Base-by-base conservation (phyloP, 1,284 basidiomycete genomes). In the Cutaneotrichosporon dermatis region DNA sequence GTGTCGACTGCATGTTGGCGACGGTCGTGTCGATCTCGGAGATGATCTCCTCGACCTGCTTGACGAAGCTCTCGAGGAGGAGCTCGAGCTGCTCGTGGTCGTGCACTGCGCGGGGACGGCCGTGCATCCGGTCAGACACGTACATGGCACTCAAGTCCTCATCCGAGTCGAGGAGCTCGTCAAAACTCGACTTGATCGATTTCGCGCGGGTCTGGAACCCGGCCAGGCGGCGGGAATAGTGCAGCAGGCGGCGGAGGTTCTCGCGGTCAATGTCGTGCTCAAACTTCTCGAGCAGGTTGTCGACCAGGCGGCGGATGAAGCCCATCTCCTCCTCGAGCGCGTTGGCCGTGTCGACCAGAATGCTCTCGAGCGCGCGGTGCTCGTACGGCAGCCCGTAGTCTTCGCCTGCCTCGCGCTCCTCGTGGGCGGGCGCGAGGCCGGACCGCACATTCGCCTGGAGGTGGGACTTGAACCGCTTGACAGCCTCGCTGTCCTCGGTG, bases 61-160 rank as follows among this genome's bases (percentile, higher is more conserved):
- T 97, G 33, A 88, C 85, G 75, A 97, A 97, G 9, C 88, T 90
- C 76, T 99, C 95, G 6, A 99, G 80, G 5, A 99, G 80, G 6
- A 96, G 83, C 74, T 99, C 95, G 1, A 98, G 81, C 66, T 98
- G 93, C 65, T 94, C 90, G 72, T 97, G 93, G 71, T 96, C 93
- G 67, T 87, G 82, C 50, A 83, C 70, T 15, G 82, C 80, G 25
- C 88, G 82, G 10, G 80, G 77, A 1, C 80, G 68, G 10, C 83
- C 83, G 35, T 84, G 84, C 66, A 84, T 84, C 76, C 88, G 88
- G 71, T 91, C 89, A 0, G 85, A 89, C 52, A 96, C 83, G 77
- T 95, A 93, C 90, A 95, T 94, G 0, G 88, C 88, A 41, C 85
- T 85, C 70, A 99, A 79, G 76, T 99, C 95, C 74, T 96, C 92